Conservation (phyloP, 371 early-diverging fungal genomes). For the Mucor plumbeus region DNA sequence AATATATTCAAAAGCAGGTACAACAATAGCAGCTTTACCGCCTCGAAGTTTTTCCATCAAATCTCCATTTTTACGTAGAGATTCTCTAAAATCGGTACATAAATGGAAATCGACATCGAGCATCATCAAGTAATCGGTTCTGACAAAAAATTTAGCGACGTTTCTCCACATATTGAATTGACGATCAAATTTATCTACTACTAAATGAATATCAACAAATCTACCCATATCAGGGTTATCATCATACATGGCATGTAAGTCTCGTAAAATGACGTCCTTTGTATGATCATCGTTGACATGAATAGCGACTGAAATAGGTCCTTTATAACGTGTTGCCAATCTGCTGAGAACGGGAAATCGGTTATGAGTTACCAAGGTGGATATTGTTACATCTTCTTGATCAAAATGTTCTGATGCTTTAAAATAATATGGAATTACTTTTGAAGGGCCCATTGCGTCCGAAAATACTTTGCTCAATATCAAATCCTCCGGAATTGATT, state of each 20-base stretch:
- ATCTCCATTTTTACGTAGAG: slow-evolving; percentile 40
- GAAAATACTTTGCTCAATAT: slow-evolving; percentile 66
- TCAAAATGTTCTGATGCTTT: slow-evolving; percentile 53
- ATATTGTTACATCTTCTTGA: slow-evolving; percentile 62
- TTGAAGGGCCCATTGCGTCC: slow-evolving; percentile 67
- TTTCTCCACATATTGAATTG: slow-evolving; percentile 75
- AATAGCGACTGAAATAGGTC: slow-evolving; percentile 59
- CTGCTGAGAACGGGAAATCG: slow-evolving; percentile 49
- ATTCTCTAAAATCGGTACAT: slow-evolving; percentile 61
- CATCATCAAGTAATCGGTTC: slow-evolving; percentile 64
- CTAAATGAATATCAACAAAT: slow-evolving; percentile 64
- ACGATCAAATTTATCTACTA: slow-evolving; percentile 63
- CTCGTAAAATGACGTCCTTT: slow-evolving; percentile 50
- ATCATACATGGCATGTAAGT: slow-evolving; percentile 55
- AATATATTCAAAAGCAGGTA: slow-evolving; percentile 67
- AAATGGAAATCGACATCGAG: slow-evolving; percentile 68
- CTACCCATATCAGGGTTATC: slow-evolving; percentile 55
- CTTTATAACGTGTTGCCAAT: slow-evolving; percentile 25
- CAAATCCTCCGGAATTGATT: slow-evolving; percentile 52
- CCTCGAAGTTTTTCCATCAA: slow-evolving; percentile 53
- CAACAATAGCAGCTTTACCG: slow-evolving; percentile 58
- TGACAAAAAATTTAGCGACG: slow-evolving; percentile 65
- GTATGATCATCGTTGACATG: slow-evolving; percentile 64
- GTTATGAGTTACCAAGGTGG: slow-evolving; percentile 57
- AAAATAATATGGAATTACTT: slow-evolving; percentile 67